Evolutionary conservation across 2,329 filamentous ascomycete genomes (phyloP), one percentile per base, ranked within the genome.

Genomic region (Xylogone sp.): DNA sequence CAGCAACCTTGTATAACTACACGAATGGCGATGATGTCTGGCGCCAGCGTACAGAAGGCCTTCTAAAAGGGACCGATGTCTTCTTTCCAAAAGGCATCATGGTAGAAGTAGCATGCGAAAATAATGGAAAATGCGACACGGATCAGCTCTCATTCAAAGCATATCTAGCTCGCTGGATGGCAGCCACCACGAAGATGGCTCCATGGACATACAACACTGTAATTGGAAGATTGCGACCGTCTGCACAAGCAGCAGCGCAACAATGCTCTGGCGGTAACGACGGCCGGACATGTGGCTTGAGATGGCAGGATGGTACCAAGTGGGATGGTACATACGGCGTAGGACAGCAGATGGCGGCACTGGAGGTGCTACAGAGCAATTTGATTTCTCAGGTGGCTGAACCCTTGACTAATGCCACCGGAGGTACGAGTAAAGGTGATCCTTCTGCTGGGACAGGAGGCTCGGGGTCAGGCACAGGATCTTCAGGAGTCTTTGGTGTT

Each of bases 1-100:
- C 80, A 0, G 83, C 85, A 2, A 84, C 83, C 62, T 84, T 88
- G 79, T 86, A 83, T 64, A 87, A 87, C 64, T 75, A 88, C 59
- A 74, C 72, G 19, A 69, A 66, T 46, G 71, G 73, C 18, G 69
- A 71, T 27, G 62, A 72, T 2, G 67, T 73, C 6, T 88, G 84
- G 84, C 76, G 77, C 52, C 71, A 77, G 48, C 76, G 83, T 2
- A 70, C 84, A 3, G 75, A 82, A 50, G 78, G 77, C 1, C 67
- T 87, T 10, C 66, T 87, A 9, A 72, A 76, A 39, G 79, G 73
- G 18, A 74, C 73, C 4, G 68, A 73, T 43, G 67, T 81, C 13
- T 82, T 84, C 56, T 86, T 85, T 67, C 74, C 74, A 46, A 74
- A 75, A 20, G 68, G 78, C 55, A 74, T 87, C 58, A 85, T 88